A percentile compares a stretch with the other conserved stretches of the same genome.
These are phyloP conservation scores for Penicillium psychrofluorescens DNA, from an alignment of 495 filamentous ascomycete species.

Conservation along the genomic window DNA sequence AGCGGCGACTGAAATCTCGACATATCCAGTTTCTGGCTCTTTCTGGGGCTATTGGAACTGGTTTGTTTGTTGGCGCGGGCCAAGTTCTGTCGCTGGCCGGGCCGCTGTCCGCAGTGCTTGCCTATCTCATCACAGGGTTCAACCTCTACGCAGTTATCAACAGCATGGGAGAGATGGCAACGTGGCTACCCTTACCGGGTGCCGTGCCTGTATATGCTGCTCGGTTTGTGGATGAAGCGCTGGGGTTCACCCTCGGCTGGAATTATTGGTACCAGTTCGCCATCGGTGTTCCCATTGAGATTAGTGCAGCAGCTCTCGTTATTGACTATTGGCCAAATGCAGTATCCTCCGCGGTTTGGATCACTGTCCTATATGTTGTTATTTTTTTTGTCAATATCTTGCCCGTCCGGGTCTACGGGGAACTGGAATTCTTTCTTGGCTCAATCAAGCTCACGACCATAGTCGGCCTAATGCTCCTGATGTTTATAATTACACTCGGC, in stretches of 20 bases:
- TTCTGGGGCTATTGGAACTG: conserved; percentile 52
- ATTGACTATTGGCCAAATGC: conserved; percentile 57
- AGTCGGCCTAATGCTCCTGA: conserved; percentile 37
- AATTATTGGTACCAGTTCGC: conserved; percentile 47
- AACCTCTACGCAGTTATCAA: conserved; percentile 46
- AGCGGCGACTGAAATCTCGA: conserved; percentile 53
- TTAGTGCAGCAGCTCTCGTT: conserved; percentile 57
- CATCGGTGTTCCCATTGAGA: conserved; percentile 58
- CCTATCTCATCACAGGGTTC: conserved; percentile 56
- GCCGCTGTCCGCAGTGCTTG: conserved; percentile 56
- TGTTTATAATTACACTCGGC: conserved; percentile 40
- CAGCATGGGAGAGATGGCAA: conserved; percentile 58
- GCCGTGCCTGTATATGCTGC: conserved; percentile 60
- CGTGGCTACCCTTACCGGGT: conserved; percentile 63
- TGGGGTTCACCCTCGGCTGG: conserved; percentile 67
- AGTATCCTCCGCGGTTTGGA: conserved; percentile 27
- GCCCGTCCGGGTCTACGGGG: conserved; percentile 38
- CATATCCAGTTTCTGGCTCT: conserved; percentile 60
- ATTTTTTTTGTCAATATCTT: conserved; percentile 36
- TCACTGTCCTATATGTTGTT: conserved; percentile 34
- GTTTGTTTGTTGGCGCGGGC: conserved; percentile 63
- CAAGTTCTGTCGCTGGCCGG: conserved; percentile 53
- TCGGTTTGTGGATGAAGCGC: conserved; percentile 56
- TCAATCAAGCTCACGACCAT: conserved; percentile 39
- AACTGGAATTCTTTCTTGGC: conserved; percentile 38